Base-by-base conservation (phyloP, 1,284 basidiomycete species). In the Fomitopsis pinicola region DNA sequence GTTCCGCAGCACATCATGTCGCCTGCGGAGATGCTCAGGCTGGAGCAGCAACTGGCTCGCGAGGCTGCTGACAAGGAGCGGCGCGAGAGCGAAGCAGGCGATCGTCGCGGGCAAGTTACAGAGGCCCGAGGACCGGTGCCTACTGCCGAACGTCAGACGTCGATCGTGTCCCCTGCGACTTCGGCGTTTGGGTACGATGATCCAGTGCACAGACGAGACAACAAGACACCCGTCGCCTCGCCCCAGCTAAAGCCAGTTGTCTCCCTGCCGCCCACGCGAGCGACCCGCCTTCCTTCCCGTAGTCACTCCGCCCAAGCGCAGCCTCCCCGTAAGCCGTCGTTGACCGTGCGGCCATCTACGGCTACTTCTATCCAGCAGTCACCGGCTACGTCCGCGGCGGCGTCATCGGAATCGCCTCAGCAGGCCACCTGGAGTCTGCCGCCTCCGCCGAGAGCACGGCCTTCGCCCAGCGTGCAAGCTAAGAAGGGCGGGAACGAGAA, bases 1-100 rank as follows among this genome's bases (percentile, higher is more conserved):
- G 77, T 75, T 4, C 83, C 85, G 10, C 83, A 87, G 69, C 82
- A 82, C 52, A 89, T 87, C 65, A 81, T 88, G 79, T 83, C 86
- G 14, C 83, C 85, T 17, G 85, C 83, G 26, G 84, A 88, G 59
- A 80, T 88, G 76, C 77, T 84, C 33, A 78, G 79, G 69, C 72
- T 88, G 9, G 86, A 87, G 68, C 82, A 82, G 40, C 65, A 72
- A 62, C 64, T 76, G 35, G 52, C 33, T 19, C 35, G 19, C 8
- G 52, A 54, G 28, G 17, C 52, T 8, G 52, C 35, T 3, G 33
- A 38, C 35, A 54, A 10, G 52, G 52, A 30, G 15, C 5, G 14
- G 35, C 52, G 15, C 26, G 68, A 65, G 53, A 67, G 68, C 12
- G 71, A 74, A 48, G 61, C 66, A 48, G 78, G 7, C 36, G 52